Evolutionary conservation across 441 rosid species (phyloP).

Genomic region (Populus trichocarpa): DNA sequence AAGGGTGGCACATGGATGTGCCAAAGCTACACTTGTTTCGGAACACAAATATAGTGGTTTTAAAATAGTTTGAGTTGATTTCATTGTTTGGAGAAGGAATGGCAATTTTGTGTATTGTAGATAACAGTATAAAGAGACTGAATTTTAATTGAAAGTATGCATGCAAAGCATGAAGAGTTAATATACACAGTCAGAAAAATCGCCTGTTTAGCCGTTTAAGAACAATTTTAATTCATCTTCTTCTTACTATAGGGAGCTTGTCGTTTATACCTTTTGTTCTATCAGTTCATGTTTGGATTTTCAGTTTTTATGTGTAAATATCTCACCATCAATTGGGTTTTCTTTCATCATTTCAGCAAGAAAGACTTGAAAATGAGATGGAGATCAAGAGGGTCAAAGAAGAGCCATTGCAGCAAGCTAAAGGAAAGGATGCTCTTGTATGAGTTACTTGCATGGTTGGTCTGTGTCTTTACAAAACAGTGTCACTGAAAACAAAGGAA

Average conservation of each 20-base stretch:
- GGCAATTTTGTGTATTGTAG: background rate
- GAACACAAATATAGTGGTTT: background rate
- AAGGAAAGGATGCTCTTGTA: conserved; percentile 33
- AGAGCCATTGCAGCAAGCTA: conserved; percentile 23
- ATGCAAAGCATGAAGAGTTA: no score
- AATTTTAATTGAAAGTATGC: background rate
- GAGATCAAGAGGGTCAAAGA: conserved; percentile 18
- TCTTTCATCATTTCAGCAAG: conserved; percentile 16
- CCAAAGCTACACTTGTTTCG: background rate
- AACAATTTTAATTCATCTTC: background rate
- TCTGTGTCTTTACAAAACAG: background rate
- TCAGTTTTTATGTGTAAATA: background rate
- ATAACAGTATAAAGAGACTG: background rate
- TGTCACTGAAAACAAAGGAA: conserved; percentile 5
- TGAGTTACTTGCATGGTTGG: background rate
- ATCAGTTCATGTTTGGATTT: background rate
- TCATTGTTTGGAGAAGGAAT: background rate
- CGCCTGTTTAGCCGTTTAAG: background rate
- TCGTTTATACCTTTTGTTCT: background rate
- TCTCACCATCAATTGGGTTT: background rate
- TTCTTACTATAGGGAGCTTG: background rate
- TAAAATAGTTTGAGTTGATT: background rate
- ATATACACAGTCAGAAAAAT: background rate
- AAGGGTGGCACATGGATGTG: background rate
- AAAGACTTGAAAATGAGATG: conserved; percentile 25